A percentile compares a stretch with the other conserved stretches of the same genome.
phyloP scores from a whole-genome alignment of 805 yeast genomes.

The Candida coquimbonensis region DNA sequence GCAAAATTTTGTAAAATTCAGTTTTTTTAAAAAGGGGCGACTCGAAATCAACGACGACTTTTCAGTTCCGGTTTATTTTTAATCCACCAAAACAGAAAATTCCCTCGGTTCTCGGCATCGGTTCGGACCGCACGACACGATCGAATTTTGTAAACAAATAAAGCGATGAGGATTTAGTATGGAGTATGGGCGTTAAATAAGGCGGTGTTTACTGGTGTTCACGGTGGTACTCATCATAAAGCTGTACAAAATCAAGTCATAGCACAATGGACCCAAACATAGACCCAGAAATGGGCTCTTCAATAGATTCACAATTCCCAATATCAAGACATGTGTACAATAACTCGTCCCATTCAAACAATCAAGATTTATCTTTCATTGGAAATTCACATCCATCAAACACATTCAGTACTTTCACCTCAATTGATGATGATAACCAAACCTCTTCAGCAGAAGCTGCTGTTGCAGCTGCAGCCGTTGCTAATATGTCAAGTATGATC shows the following conservation, averaged over 20 bases:
- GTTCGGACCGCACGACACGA: slow-evolving; percentile 2
- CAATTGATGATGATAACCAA: slow-evolving; percentile 4
- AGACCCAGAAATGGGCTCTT: slow-evolving; percentile 18
- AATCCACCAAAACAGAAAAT: no score
- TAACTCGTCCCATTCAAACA: slow-evolving; percentile 2
- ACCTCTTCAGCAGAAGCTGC: background rate
- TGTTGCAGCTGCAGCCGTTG: slow-evolving; percentile 19
- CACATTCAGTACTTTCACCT: slow-evolving; percentile 2
- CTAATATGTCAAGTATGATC: slow-evolving; percentile 20
- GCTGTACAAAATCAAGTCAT: no score
- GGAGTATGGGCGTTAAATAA: no score
- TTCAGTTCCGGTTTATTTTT: background rate
- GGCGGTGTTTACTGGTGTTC: no score
- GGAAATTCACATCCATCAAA: background rate
- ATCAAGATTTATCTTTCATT: background rate
- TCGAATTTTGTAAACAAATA: background rate
- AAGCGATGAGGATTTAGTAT: no score
- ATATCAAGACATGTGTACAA: background rate
- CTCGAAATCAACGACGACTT: no score
- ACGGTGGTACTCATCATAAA: no score
- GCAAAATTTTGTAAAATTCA: slow-evolving; percentile 2
- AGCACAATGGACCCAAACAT: slow-evolving; percentile 15
- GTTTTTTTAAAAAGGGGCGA: slow-evolving; percentile 7
- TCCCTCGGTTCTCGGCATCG: background rate
- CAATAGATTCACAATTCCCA: slow-evolving; percentile 8